Evolutionary conservation across 2,329 filamentous ascomycete species (phyloP).

Genomic region (Leptographium procerum): DNA sequence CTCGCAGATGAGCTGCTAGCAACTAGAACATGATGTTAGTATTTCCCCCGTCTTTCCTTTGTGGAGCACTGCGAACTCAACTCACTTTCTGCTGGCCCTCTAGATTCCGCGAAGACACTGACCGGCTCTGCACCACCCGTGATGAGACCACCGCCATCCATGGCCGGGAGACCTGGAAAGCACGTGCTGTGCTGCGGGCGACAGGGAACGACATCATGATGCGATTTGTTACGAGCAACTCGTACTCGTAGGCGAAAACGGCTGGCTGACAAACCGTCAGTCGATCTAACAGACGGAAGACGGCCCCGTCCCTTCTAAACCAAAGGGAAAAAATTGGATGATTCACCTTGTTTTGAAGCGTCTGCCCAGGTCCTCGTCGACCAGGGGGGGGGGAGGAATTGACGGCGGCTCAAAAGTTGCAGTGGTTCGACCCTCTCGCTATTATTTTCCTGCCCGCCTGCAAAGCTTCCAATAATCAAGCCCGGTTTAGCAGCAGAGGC

Average conservation of each 20-base stretch:
- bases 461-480: background rate
- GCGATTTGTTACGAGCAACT: background rate
- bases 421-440: background rate
- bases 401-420: background rate
- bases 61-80: background rate
- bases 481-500: background rate
- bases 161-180: slow-evolving; percentile 28
- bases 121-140: slow-evolving; percentile 21
- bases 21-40: slow-evolving; percentile 41
- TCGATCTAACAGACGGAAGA: background rate
- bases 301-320: too few relatives aligned
- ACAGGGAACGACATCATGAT: slow-evolving; percentile 33
- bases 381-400: too few relatives aligned
- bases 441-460: background rate
- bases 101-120: slow-evolving; percentile 33
- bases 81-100: slow-evolving; percentile 42
- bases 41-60: too few relatives aligned
- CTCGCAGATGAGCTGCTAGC: slow-evolving; percentile 64
- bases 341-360: background rate
- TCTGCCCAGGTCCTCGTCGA: background rate
- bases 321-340: background rate
- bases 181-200: slow-evolving; percentile 37
- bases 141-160: slow-evolving; percentile 19
- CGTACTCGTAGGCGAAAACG: background rate
- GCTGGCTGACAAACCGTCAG: background rate